phyloP scores from a whole-genome alignment of 225 moss, liverwort and hornwort genomes.

The Takakia lepidozioides region DNA sequence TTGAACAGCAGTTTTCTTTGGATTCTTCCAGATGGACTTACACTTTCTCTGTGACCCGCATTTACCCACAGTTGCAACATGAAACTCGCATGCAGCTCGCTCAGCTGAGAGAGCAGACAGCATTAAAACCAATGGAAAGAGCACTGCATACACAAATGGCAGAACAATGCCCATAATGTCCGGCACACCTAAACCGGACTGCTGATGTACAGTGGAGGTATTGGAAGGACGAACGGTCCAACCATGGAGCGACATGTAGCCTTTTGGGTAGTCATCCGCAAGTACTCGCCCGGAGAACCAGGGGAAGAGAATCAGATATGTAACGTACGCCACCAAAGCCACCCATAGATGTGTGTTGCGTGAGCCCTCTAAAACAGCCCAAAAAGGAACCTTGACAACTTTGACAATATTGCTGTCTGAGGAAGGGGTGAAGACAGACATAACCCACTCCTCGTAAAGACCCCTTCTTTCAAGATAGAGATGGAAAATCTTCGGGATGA shows the following conservation, averaged over 20 bases:
- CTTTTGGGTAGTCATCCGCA: slow-evolving; percentile 73
- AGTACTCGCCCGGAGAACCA: slow-evolving; percentile 90
- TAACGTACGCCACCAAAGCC: slow-evolving; percentile 39
- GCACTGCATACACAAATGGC: slow-evolving; percentile 55
- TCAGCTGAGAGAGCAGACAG: slow-evolving; percentile 79
- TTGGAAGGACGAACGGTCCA: slow-evolving; percentile 71
- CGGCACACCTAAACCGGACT: slow-evolving; percentile 65
- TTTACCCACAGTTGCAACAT: slow-evolving; percentile 18
- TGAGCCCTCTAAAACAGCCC: slow-evolving; percentile 75
- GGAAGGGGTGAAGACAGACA: slow-evolving; percentile 48
- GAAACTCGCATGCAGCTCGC: slow-evolving; percentile 62
- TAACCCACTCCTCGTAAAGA: slow-evolving; percentile 49
- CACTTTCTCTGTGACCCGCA: slow-evolving; percentile 8
- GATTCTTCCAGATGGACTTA: slow-evolving; percentile 5
- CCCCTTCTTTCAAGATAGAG: slow-evolving; percentile 44
- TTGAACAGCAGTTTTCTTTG: slow-evolving; percentile 9
- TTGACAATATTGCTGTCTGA: slow-evolving; percentile 33
- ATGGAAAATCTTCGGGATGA: slow-evolving; percentile 52
- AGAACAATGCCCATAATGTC: slow-evolving; percentile 83
- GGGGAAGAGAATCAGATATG: slow-evolving; percentile 55
- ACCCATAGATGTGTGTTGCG: slow-evolving; percentile 55
- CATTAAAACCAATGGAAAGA: slow-evolving; percentile 63
- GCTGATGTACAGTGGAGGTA: slow-evolving; percentile 11
- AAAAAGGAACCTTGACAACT: slow-evolving; percentile 48
- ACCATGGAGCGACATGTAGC: slow-evolving; percentile 68